Percentiles rank a stretch among this genome's conserved stretches.
phyloP scores from a whole-genome alignment of 1,284 basidiomycete genomes.

The Malassezia obtusa region DNA sequence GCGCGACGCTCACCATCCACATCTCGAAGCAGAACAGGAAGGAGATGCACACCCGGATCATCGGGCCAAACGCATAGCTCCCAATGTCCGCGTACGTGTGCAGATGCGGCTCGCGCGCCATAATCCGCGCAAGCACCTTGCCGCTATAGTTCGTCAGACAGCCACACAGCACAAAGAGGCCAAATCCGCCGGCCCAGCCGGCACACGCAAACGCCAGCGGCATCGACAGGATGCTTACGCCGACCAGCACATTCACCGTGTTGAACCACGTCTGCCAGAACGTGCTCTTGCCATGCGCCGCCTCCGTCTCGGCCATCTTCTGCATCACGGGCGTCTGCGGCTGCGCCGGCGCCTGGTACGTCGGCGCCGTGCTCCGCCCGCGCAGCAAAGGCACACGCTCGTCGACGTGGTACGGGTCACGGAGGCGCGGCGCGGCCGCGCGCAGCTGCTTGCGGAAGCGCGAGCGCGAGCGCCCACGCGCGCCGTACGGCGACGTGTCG shows the following conservation, averaged over 20 bases:
- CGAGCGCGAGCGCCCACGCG: constrained; percentile 1
- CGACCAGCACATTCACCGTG: constrained; percentile 43
- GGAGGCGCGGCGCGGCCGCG: constrained; percentile 17
- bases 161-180: constrained; percentile 38
- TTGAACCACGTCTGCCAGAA: constrained; percentile 47
- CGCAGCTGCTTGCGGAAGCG: constrained; percentile 2
- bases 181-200: constrained; percentile 31
- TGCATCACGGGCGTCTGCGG: background rate
- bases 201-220: constrained; percentile 41
- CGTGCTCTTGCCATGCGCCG: constrained; percentile 27
- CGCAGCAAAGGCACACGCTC: constrained; percentile 7
- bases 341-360: background rate
- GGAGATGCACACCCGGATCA: constrained; percentile 33
- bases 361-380: constrained; percentile 8
- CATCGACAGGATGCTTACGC: constrained; percentile 42
- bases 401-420: constrained; percentile 23
- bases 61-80: constrained; percentile 39
- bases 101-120: constrained; percentile 34
- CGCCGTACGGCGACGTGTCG: background rate
- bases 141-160: constrained; percentile 43
- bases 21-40: constrained; percentile 44
- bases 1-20: constrained; percentile 40
- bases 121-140: constrained; percentile 43
- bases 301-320: constrained; percentile 10
- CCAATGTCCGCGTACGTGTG: constrained; percentile 46